Percentiles rank a stretch among this genome's conserved stretches.
Conservation (phyloP, 495 filamentous ascomycete species). For the Penicillium canescens region DNA sequence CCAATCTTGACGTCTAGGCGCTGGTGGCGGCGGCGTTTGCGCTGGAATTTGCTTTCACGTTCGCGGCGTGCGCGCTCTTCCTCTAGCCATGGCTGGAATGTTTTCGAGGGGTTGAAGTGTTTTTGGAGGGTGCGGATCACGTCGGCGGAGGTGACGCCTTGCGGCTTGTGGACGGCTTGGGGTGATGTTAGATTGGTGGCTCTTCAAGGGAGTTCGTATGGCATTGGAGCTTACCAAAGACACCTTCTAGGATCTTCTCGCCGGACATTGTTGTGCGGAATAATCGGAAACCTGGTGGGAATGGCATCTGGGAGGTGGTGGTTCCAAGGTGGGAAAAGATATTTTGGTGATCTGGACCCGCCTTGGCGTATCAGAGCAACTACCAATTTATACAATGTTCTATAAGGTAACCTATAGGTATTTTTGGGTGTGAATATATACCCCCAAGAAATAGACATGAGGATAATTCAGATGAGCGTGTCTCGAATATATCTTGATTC, state of each 20-base stretch:
- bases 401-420: too few species aligned
- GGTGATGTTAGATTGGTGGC: neutral
- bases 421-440: too few species aligned
- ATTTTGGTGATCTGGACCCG: constrained; percentile 3
- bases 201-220: neutral
- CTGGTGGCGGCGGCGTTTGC: constrained; percentile 52
- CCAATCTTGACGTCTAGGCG: constrained; percentile 83
- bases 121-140: constrained; percentile 80
- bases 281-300: constrained; percentile 30
- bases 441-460: too few species aligned
- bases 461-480: too few species aligned
- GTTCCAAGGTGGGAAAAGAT: constrained; percentile 3
- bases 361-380: neutral
- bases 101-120: constrained; percentile 75
- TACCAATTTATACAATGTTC: neutral
- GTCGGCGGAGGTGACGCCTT: constrained; percentile 79
- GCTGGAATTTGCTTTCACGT: constrained; percentile 54
- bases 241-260: constrained; percentile 68
- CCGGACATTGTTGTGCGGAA: constrained; percentile 54
- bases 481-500: too few species aligned
- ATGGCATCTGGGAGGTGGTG: constrained; percentile 28
- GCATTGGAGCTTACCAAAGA: constrained; percentile 58
- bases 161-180: constrained; percentile 88
- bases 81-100: constrained; percentile 74
- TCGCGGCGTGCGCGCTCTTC: constrained; percentile 53